A percentile compares a stretch with the other conserved stretches of the same genome.
These are phyloP conservation scores for Pseudonitzschia multistriata DNA, from an alignment of 108 stramenopile genomes.

Conservation along the genomic window DNA sequence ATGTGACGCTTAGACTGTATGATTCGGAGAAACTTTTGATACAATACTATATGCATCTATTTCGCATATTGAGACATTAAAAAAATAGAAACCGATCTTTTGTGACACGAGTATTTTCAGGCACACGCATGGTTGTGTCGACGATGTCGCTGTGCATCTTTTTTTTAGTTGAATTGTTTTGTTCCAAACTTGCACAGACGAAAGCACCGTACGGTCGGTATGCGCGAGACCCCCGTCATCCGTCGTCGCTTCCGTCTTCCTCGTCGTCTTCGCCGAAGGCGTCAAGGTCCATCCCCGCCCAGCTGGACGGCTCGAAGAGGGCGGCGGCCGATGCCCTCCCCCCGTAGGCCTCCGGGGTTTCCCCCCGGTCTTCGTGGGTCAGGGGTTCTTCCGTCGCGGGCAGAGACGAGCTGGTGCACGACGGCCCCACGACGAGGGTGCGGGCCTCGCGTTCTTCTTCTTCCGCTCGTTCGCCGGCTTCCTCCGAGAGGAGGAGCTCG, in stretches of 20 bases:
- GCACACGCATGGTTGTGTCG: no score
- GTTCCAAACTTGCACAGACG: background rate
- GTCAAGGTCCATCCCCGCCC: background rate
- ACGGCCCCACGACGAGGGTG: background rate
- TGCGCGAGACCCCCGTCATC: no score
- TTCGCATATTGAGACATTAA: no score
- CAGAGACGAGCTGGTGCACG: background rate
- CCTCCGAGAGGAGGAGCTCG: background rate
- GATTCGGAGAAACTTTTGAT: no score
- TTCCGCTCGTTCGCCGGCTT: background rate
- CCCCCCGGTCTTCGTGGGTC: background rate
- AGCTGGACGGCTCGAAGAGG: constrained; percentile 3
- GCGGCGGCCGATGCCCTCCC: background rate
- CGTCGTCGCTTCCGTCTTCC: background rate
- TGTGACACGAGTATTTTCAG: no score
- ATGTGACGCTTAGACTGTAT: background rate
- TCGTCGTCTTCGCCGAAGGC: background rate
- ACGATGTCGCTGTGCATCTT: no score
- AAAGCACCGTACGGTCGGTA: no score
- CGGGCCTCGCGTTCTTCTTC: background rate
- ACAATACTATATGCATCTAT: no score
- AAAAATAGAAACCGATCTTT: no score
- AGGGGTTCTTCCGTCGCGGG: background rate
- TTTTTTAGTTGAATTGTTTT: no score
- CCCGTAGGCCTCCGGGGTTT: background rate